phyloP scores from a whole-genome alignment of 1,284 basidiomycete species.

The Trichosporon sp. region DNA sequence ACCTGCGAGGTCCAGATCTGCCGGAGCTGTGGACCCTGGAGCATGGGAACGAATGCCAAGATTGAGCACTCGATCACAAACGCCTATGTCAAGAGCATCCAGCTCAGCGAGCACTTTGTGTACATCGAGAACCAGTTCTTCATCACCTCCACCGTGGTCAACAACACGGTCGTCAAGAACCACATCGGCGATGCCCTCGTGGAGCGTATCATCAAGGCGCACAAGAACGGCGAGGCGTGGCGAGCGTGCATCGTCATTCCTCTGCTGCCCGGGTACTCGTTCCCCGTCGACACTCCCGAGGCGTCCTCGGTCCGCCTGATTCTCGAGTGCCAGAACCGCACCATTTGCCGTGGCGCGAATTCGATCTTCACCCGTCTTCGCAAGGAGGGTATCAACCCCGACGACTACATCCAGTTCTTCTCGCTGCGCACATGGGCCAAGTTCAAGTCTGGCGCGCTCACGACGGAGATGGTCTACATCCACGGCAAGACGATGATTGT shows the following conservation, averaged over 20 bases:
- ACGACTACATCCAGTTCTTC: constrained; percentile 89
- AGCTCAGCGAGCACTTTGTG: constrained; percentile 69
- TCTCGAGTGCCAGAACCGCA: constrained; percentile 85
- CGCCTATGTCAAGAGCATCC: constrained; percentile 88
- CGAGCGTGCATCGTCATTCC: constrained; percentile 91
- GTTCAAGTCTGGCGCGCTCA: constrained; percentile 73
- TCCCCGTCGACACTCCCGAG: constrained; percentile 85
- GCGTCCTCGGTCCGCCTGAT: constrained; percentile 91
- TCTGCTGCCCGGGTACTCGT: constrained; percentile 87
- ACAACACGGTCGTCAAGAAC: constrained; percentile 85
- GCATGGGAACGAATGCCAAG: constrained; percentile 77
- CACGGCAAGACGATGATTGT: constrained; percentile 85
- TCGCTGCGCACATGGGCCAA: constrained; percentile 91
- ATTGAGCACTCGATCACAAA: constrained; percentile 93
- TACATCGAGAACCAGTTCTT: constrained; percentile 93
- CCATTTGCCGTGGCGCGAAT: constrained; percentile 80
- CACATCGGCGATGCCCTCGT: constrained; percentile 91
- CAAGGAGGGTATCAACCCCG: constrained; percentile 85
- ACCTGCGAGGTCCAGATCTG: constrained; percentile 98
- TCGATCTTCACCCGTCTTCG: constrained; percentile 85
- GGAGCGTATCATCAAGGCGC: constrained; percentile 81
- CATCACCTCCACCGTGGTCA: constrained; percentile 85
- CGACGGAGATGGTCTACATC: constrained; percentile 90
- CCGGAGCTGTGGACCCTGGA: constrained; percentile 93
- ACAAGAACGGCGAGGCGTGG: constrained; percentile 76